Base-by-base conservation (phyloP, 768 basidiomycete genomes). In the Nidularia sp. region DNA sequence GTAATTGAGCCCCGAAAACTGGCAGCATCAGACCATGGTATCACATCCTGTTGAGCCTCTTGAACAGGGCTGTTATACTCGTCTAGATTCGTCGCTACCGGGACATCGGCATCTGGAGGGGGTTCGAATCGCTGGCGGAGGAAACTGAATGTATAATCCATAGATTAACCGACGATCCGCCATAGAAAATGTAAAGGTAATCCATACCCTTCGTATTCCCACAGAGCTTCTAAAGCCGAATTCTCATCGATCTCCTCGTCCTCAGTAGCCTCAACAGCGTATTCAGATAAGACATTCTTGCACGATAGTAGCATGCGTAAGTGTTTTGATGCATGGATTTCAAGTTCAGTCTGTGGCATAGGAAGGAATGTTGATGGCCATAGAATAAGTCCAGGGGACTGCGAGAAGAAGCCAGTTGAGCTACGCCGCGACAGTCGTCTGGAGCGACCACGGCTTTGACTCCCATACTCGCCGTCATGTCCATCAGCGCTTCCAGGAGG, bases 321-420 rank as follows among this genome's bases (percentile, higher is more conserved):
- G 63, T 85, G 77, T 66, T 81, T 84, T 61, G 81, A 84, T 12
- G 79, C 74, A 59, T 86, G 84, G 73, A 85, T 80, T 66, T 88
- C 86, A 31, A 90, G 69, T 60, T 86, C 84, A 3, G 68, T 58
- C 32, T 81, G 77, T 1, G 72, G 49, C 61, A 84, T 72, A 0
- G 83, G 78, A 44, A 87, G 71, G 63, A 86, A 81, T 12, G 77
- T 81, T 25, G 75, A 70, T 4, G 79, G 83, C 73, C 71, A 80
- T 35, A 86, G 61, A 32, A 88, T 60, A 12, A 88, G 70, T 1
- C 87, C 87, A 8, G 81, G 76, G 2, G 80, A 80, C 55, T 83
- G 79, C 41, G 74, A 60, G 1, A 45, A 41, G 39, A 41, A 41
- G 39, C 15, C 25, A 3, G 39, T 41, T 3, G 44, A 45, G 25